phyloP scores from a whole-genome alignment of 2,329 filamentous ascomycete species.

The Epichloe brachyelytri region DNA sequence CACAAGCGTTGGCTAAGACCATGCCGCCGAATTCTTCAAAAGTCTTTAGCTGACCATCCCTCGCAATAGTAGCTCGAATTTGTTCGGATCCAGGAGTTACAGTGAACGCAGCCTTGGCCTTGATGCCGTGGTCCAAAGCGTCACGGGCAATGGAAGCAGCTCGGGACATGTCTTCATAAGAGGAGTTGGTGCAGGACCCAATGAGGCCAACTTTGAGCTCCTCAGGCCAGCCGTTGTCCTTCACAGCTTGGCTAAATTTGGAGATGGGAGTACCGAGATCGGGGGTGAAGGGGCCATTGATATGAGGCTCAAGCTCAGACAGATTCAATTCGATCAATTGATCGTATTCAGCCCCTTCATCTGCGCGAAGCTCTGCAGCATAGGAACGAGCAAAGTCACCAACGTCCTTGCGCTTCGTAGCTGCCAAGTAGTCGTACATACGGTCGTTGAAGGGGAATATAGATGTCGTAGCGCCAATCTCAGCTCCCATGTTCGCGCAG shows the following conservation, averaged over 20 bases:
- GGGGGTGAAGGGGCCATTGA: constrained; percentile 98
- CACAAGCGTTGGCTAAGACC: constrained; percentile 91
- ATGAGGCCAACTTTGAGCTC: constrained; percentile 95
- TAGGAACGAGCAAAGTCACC: constrained; percentile 81
- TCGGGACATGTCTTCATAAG: constrained; percentile 81
- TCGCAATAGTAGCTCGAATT: constrained; percentile 83
- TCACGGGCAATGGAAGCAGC: constrained; percentile 84
- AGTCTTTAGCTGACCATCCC: constrained; percentile 83
- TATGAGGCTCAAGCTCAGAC: constrained; percentile 86
- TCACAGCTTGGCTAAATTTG: constrained; percentile 90
- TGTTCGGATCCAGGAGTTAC: constrained; percentile 96
- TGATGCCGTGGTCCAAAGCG: constrained; percentile 82
- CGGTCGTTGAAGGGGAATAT: constrained; percentile 96
- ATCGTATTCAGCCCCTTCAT: constrained; percentile 89
- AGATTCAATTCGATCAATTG: constrained; percentile 94
- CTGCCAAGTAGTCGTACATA: constrained; percentile 90
- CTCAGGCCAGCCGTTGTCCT: constrained; percentile 90
- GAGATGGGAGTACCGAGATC: constrained; percentile 96
- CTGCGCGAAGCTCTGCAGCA: constrained; percentile 72
- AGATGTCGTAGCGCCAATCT: constrained; percentile 78
- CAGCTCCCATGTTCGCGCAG: constrained; percentile 59
- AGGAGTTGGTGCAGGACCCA: constrained; percentile 93
- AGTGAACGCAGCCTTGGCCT: constrained; percentile 86
- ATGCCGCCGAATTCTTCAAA: constrained; percentile 94
- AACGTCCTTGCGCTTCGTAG: constrained; percentile 82